Base-by-base conservation (phyloP, 2,329 filamentous ascomycete genomes). In the Pseudocercospora ulei region DNA sequence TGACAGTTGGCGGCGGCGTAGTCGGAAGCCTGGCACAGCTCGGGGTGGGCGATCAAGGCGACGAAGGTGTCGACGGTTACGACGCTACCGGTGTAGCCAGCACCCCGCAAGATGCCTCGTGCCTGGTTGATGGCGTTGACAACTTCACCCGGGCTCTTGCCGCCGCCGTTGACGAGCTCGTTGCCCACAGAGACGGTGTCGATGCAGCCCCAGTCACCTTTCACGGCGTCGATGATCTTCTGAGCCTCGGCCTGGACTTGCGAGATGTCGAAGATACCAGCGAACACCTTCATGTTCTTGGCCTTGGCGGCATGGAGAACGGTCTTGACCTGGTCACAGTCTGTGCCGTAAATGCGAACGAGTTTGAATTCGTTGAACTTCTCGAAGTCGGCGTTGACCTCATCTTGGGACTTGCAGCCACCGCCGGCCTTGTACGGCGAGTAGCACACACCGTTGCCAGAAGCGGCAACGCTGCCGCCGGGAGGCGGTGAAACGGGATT, bases 1-100 rank as follows among this genome's bases (percentile, higher is more conserved):
- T 93, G 85, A 49, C 77, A 75, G 62, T 94, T 93, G 57, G 80
- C 73, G 9, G 83, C 81, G 54, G 79, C 84, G 64, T 82, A 83
- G 56, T 92, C 84, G 1, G 80, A 82, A 29, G 67, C 69, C 16
- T 76, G 60, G 63, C 85, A 92, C 31, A 94, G 70, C 0, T 79
- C 78, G 51, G 88, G 80, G 56, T 90, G 72, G 35, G 66, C 62
- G 31, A 78, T 65, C n/a, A 77, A 70, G 3, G 79, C 76, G 13
- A 73, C 70, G 53, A 83, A 82, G 1, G 82, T 88, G 57, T 94
- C 86, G 30, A 88, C 82, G 0, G 80, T 78, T 23, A 87, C 82
- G 18, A 93, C 76, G 1, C 75, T 75, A 2, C 85, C 85, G 2
- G 63, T 60, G 62, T 80, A 93, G 0, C 82, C 83, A 14, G 72